phyloP scores from a whole-genome alignment of 768 basidiomycete genomes.

The Suillus tomentosus region DNA sequence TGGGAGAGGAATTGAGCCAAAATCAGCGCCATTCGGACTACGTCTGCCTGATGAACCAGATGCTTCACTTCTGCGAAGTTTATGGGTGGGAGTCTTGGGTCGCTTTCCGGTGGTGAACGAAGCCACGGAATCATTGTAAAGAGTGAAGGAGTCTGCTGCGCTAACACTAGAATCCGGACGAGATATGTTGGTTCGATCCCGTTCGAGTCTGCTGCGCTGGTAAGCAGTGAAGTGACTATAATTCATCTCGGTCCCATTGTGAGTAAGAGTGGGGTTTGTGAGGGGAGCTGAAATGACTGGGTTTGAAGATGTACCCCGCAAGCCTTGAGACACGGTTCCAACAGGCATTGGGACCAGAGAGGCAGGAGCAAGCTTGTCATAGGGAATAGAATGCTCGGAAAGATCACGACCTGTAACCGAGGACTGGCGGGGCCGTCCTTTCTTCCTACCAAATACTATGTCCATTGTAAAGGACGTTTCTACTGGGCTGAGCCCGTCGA shows the following conservation, averaged over 20 bases:
- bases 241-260: conserved; percentile 73
- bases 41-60: conserved; percentile 51
- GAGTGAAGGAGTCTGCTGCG: conserved; percentile 60
- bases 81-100: conserved; percentile 38
- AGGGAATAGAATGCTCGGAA: conserved; percentile 67
- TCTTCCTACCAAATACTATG: conserved; percentile 66
- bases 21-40: conserved; percentile 56
- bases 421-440: conserved; percentile 56
- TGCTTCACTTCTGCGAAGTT: conserved; percentile 53
- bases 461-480: conserved; percentile 47
- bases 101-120: conserved; percentile 37
- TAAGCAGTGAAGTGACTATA: conserved; percentile 44
- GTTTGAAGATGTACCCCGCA: conserved; percentile 39
- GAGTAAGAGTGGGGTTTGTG: conserved; percentile 78
- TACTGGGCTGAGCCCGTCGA: conserved; percentile 1
- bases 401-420: conserved; percentile 65
- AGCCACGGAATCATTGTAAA: conserved; percentile 52
- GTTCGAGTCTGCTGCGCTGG: conserved; percentile 51
- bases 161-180: conserved; percentile 56
- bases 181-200: conserved; percentile 44
- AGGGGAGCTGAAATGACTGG: conserved; percentile 74
- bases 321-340: conserved; percentile 54
- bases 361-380: conserved; percentile 63
- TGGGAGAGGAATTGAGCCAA: conserved; percentile 46
- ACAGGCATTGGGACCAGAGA: conserved; percentile 62